Evolutionary conservation across 2,329 filamentous ascomycete genomes (phyloP), one percentile per base, ranked within the genome.

Genomic region (Escovopsis sp.): DNA sequence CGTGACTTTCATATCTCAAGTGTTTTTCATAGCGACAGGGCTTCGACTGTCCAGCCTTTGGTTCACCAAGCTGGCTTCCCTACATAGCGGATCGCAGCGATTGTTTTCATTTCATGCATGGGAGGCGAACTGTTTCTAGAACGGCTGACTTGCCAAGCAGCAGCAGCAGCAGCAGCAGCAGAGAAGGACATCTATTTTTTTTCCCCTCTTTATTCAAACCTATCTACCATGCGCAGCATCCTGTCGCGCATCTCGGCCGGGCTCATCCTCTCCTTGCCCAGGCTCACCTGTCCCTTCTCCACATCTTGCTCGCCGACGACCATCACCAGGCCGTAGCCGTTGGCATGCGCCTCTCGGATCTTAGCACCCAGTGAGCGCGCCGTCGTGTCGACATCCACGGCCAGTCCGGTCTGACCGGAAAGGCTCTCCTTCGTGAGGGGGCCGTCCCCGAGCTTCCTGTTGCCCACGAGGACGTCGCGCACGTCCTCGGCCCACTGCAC

Each of bases 261-360:
- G 20, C 51, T 55, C 62, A 74, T 61, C 11, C 62, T 55, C 48
- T 62, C 55, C 39, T 60, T 62, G 33, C 57, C 57, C 15, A 58
- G 45, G 6, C 50, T 72, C 29, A 87, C 65, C n/a, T 66, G 71
- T 33, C 68, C 66, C 12, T 65, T 67, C n/a, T 66, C 61, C 2
- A 83, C 59, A 50, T 88, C 77, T 43, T 69, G 69, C 27, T 75
- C 66, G 1, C 87, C 87, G 10, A 91, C 66, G 2, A 87, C 76
- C 29, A 85, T 69, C 40, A 91, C 76, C 42, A 84, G 66, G 41
- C 81, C 77, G 56, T 88, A 91, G 34, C 79, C 79, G 59, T 78
- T 81, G 38, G 61, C 56, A 48, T 74, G 79, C n/a, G 85, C 86
- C 54, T 83, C 76, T 29, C 71, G 70, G 16, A 86, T 70, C 59